These are phyloP conservation scores for Babesia sp. DNA, from an alignment of 169 alveolate species.

Conservation along the genomic window DNA sequence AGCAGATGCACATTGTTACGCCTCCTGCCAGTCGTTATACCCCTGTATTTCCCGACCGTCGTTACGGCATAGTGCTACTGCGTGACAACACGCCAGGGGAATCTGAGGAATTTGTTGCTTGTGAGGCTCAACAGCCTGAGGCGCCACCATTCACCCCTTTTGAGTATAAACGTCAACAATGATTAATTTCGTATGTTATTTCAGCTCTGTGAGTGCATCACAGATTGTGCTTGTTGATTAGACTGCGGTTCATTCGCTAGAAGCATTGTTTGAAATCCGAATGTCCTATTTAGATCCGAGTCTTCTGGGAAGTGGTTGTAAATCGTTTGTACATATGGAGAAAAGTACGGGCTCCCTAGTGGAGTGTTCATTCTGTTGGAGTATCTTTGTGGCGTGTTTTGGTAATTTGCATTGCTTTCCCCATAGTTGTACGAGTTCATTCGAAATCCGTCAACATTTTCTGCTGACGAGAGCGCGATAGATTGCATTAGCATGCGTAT, in stretches of 20 bases:
- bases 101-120: constrained; percentile 59
- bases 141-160: constrained; percentile 70
- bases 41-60: constrained; percentile 86
- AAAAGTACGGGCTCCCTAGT: constrained; percentile 67
- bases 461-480: constrained; percentile 34
- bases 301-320: constrained; percentile 45
- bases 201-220: constrained; percentile 27
- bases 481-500: constrained; percentile 55
- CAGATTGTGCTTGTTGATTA: constrained; percentile 14
- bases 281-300: constrained; percentile 23
- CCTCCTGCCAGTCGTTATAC: constrained; percentile 76
- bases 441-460: constrained; percentile 21
- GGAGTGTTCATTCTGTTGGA: constrained; percentile 25
- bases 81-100: constrained; percentile 71
- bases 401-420: constrained; percentile 5
- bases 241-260: constrained; percentile 36
- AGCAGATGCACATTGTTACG: constrained; percentile 80
- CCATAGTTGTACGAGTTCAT: constrained; percentile 16
- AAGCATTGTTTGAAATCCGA: constrained; percentile 54
- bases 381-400: not conserved
- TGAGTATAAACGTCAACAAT: constrained; percentile 21
- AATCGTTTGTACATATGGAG: constrained; percentile 49
- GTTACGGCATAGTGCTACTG: constrained; percentile 83
- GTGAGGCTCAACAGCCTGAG: constrained; percentile 52
- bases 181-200: not conserved